These are phyloP conservation scores for Plantago rigida DNA, from an alignment of 305 asterid species.

Conservation along the genomic window DNA sequence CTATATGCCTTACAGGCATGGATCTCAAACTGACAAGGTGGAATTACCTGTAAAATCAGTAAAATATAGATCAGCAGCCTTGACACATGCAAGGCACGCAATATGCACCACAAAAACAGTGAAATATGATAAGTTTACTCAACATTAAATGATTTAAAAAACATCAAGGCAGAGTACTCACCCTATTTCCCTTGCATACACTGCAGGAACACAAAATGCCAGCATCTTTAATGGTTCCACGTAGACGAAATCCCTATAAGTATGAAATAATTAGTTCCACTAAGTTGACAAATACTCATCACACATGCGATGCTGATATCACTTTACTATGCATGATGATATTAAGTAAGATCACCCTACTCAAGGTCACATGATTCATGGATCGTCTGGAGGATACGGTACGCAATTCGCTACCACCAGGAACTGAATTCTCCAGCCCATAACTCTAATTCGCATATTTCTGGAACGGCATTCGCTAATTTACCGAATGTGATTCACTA, in stretches of 20 bases:
- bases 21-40: slow-evolving; percentile 92
- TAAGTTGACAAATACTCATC: background rate
- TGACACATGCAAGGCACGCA: slow-evolving; percentile 9
- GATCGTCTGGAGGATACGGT: no score
- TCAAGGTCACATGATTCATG: no score
- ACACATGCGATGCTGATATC: no score
- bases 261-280: slow-evolving; percentile 23
- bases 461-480: no score
- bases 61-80: slow-evolving; percentile 1
- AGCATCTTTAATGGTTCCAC: slow-evolving; percentile 76
- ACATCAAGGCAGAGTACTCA: slow-evolving; percentile 31
- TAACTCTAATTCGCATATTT: no score
- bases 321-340: no score
- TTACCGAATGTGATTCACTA: no score
- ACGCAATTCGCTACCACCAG: no score
- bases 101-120: slow-evolving; percentile 6
- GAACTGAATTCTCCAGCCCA: no score
- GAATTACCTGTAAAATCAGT: slow-evolving; percentile 52
- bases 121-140: slow-evolving; percentile 9
- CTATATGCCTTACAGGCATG: slow-evolving; percentile 89
- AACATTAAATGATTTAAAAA: slow-evolving; percentile 10
- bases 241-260: slow-evolving; percentile 75
- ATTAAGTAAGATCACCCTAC: no score
- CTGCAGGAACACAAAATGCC: slow-evolving; percentile 87
- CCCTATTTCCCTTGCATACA: slow-evolving; percentile 68